Evolutionary conservation across 352 stramenopile species (phyloP).

Genomic region (Globisporangium camurandrum): DNA sequence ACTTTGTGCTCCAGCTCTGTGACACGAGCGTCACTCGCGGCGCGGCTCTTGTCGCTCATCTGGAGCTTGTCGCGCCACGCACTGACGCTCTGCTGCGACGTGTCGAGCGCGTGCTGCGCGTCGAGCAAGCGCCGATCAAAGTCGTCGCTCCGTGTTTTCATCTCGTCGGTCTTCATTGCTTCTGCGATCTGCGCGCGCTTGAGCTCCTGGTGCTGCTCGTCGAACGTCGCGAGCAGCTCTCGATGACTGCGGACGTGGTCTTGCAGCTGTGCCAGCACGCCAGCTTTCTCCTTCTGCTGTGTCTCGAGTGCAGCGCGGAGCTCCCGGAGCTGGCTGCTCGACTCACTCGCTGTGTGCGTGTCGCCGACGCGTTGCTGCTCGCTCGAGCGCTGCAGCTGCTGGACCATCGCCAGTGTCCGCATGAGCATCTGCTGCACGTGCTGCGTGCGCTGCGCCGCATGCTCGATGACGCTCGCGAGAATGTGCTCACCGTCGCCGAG

Average conservation of each 20-base stretch:
- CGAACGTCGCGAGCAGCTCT: constrained; percentile 28
- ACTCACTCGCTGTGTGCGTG: constrained; percentile 1
- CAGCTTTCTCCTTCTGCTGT: constrained; percentile 52
- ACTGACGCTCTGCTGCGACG: constrained; percentile 25
- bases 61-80: constrained; percentile 57
- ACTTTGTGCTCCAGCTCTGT: constrained; percentile 41
- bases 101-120: constrained; percentile 29
- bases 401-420: constrained; percentile 30
- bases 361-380: constrained; percentile 13
- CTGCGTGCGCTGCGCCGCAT: constrained; percentile 25
- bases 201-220: constrained; percentile 56
- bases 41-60: constrained; percentile 23
- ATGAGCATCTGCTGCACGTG: constrained; percentile 28
- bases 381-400: constrained; percentile 38
- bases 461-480: constrained; percentile 26
- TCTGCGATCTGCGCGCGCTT: constrained; percentile 37
- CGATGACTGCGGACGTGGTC: constrained; percentile 44
- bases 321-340: constrained; percentile 24
- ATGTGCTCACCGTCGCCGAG: constrained; percentile 27
- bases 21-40: constrained; percentile 21
- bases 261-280: constrained; percentile 47
- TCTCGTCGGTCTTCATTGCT: constrained; percentile 34
- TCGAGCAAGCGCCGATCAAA: constrained; percentile 23
- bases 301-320: constrained; percentile 42
- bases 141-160: constrained; percentile 26